These are phyloP conservation scores for Zalaria sp. DNA, from an alignment of 2,329 filamentous ascomycete genomes.

Conservation along the genomic window DNA sequence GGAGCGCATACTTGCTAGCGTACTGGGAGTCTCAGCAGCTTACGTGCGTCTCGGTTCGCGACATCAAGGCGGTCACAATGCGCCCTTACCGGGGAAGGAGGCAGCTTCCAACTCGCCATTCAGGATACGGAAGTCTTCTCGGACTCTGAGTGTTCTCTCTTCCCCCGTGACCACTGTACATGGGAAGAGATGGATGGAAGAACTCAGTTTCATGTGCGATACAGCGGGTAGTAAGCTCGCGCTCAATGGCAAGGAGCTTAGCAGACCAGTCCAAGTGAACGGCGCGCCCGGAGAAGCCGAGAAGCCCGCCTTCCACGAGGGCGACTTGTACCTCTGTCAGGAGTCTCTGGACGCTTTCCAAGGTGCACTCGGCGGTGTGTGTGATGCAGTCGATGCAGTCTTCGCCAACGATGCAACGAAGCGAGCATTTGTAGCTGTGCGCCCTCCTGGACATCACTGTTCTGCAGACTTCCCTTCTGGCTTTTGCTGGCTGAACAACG, in stretches of 20 bases:
- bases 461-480: constrained; percentile 80
- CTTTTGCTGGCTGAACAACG: constrained; percentile 98
- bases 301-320: constrained; percentile 61
- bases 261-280: constrained; percentile 28
- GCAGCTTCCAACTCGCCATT: constrained; percentile 54
- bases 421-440: constrained; percentile 77
- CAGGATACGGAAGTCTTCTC: constrained; percentile 65
- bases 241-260: constrained; percentile 62
- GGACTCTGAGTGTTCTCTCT: constrained; percentile 57
- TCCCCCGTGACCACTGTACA: constrained; percentile 81
- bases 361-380: constrained; percentile 81
- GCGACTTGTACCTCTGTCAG: constrained; percentile 78
- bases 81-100: constrained; percentile 50
- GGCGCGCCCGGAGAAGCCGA: constrained; percentile 31
- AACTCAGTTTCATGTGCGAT: constrained; percentile 73
- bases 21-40: constrained; percentile 69
- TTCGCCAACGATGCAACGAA: constrained; percentile 38
- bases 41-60: constrained; percentile 83
- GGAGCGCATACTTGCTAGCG: constrained; percentile 72
- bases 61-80: constrained; percentile 55
- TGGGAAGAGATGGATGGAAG: constrained; percentile 84
- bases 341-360: constrained; percentile 82
- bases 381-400: constrained; percentile 80
- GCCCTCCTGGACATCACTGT: constrained; percentile 92
- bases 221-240: constrained; percentile 66